Conservation (phyloP, 73 alveolate species). For the Blepharisma japonicum region DNA sequence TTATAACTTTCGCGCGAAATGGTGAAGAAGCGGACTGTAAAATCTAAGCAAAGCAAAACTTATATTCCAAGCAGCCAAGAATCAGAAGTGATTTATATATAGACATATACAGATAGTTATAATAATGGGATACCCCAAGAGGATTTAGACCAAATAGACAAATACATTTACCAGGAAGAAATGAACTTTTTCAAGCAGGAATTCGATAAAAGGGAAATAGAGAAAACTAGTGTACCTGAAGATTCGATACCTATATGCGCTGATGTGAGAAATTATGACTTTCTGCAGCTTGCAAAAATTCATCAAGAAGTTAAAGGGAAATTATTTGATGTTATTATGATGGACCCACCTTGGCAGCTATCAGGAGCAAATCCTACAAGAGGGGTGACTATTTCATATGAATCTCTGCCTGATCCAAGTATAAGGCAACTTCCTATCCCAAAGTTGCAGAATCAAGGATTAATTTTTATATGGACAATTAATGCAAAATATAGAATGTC, state of each 20-base stretch:
- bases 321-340: constrained; percentile 81
- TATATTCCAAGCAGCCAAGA: too few species aligned
- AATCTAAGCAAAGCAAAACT: too few species aligned
- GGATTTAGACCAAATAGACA: neutral
- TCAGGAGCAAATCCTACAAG: constrained; percentile 78
- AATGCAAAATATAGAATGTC: constrained; percentile 77
- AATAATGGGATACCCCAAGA: neutral
- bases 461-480: constrained; percentile 78
- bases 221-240: constrained; percentile 35
- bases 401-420: constrained; percentile 64
- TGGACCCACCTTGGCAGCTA: constrained; percentile 95
- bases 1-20: too few species aligned
- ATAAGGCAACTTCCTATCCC: constrained; percentile 59
- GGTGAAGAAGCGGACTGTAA: too few species aligned
- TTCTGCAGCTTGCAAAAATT: constrained; percentile 33
- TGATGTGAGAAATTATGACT: constrained; percentile 49
- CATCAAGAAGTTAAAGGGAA: constrained; percentile 49
- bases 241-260: constrained; percentile 55
- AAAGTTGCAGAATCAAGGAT: constrained; percentile 62
- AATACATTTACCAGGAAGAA: constrained; percentile 13
- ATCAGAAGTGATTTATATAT: too few species aligned
- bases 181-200: constrained; percentile 9
- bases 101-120: too few species aligned
- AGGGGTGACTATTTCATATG: constrained; percentile 83
- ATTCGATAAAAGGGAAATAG: neutral